Evolutionary conservation across 257 asterid genomes (phyloP).

Genomic region (Solanum lycopersicoides): DNA sequence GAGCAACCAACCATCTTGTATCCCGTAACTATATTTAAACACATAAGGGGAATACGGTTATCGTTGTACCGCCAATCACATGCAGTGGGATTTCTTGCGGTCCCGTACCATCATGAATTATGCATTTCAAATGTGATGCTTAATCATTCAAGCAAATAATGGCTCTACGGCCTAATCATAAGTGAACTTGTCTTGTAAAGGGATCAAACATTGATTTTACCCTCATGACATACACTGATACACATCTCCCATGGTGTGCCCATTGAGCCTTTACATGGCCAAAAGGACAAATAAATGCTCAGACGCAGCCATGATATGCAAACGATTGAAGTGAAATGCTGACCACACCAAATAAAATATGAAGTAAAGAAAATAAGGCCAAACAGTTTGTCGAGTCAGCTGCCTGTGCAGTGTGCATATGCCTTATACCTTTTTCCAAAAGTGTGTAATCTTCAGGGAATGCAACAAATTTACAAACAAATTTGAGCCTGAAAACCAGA

Average conservation of each 20-base stretch:
- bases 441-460: neutral
- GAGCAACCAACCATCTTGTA: neutral
- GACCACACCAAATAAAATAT: neutral
- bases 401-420: neutral
- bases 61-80: neutral
- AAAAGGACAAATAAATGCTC: neutral
- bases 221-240: neutral
- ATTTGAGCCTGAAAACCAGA: neutral
- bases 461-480: neutral
- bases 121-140: neutral
- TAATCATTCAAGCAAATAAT: neutral
- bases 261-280: neutral
- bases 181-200: neutral
- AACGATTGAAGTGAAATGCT: neutral
- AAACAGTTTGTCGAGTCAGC: neutral
- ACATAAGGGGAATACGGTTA: neutral
- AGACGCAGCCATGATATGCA: neutral
- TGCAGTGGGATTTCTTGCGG: neutral
- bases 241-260: neutral
- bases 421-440: neutral
- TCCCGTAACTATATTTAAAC: neutral
- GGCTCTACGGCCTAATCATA: neutral
- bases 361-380: neutral
- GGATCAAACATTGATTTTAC: neutral
- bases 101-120: neutral